Evolutionary conservation across 169 alveolate genomes (phyloP).

Genomic region (Plasmodium ovale): DNA sequence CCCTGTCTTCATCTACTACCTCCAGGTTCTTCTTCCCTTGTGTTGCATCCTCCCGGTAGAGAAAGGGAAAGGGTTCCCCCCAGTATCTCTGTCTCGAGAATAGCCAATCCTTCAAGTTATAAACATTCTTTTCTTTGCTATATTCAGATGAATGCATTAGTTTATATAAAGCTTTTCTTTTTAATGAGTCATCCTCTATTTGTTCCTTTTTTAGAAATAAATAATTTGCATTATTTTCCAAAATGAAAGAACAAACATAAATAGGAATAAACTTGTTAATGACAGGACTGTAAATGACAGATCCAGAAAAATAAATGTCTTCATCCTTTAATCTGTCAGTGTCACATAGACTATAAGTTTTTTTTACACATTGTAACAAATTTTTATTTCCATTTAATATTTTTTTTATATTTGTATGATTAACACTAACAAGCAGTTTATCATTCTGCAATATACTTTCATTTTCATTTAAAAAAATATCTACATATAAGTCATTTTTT

Average conservation of each 20-base stretch:
- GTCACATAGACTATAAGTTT: conserved; percentile 3
- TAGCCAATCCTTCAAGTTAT: conserved; percentile 91
- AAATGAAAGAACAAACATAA: conserved; percentile 69
- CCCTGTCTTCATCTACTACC: neutral
- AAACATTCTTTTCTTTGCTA: conserved; percentile 66
- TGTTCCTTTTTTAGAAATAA: conserved; percentile 37
- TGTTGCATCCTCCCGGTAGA: conserved; percentile 46
- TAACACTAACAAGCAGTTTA: conserved; percentile 42
- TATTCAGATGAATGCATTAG: conserved; percentile 20
- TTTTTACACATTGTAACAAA: conserved; percentile 9
- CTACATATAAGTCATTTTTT: conserved; percentile 13
- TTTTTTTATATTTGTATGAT: conserved; percentile 46
- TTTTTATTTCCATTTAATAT: conserved; percentile 19
- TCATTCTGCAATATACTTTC: conserved; percentile 24
- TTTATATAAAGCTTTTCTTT: conserved; percentile 4
- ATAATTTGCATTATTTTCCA: conserved; percentile 35
- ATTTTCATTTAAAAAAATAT: conserved; percentile 36
- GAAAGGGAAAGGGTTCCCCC: conserved; percentile 96
- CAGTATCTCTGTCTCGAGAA: conserved; percentile 93
- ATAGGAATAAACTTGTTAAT: conserved; percentile 71
- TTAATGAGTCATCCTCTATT: neutral
- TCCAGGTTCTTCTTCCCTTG: conserved; percentile 66
- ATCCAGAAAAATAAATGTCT: conserved; percentile 35
- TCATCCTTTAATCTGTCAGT: conserved; percentile 51
- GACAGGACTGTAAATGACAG: conserved; percentile 74